Evolutionary conservation across 1,284 basidiomycete species (phyloP).

Genomic region (Malassezia caprae): DNA sequence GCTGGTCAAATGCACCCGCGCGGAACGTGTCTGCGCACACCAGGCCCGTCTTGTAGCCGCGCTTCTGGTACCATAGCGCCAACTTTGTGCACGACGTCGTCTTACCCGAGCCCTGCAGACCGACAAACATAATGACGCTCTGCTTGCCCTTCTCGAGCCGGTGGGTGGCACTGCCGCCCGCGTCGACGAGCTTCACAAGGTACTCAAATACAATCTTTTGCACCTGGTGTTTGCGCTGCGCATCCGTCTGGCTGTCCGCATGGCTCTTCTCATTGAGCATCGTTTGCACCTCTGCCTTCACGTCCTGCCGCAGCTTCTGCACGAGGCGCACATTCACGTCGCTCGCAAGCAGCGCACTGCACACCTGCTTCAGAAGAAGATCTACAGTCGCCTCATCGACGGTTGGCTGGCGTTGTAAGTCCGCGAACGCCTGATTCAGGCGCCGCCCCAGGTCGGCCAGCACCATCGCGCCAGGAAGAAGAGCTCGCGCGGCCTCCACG

Average conservation of each 20-base stretch:
- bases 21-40: conserved; percentile 99
- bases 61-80: conserved; percentile 91
- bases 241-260: conserved; percentile 27
- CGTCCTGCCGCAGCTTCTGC: conserved; percentile 71
- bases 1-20: conserved; percentile 95
- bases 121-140: conserved; percentile 76
- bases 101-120: conserved; percentile 79
- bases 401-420: conserved; percentile 62
- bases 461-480: conserved; percentile 59
- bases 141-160: conserved; percentile 64
- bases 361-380: conserved; percentile 79
- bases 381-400: conserved; percentile 65
- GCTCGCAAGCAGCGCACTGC: conserved; percentile 81
- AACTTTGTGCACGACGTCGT: conserved; percentile 71
- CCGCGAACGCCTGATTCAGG: conserved; percentile 84
- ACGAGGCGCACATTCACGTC: conserved; percentile 98
- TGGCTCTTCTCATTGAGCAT: conserved; percentile 40
- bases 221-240: conserved; percentile 38
- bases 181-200: conserved; percentile 86
- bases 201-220: conserved; percentile 75
- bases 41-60: conserved; percentile 93
- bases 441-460: conserved; percentile 87
- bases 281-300: conserved; percentile 60
- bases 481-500: not conserved
- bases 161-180: conserved; percentile 23